Conservation (phyloP, 805 yeast species). For the Suhomyces emberorum region DNA sequence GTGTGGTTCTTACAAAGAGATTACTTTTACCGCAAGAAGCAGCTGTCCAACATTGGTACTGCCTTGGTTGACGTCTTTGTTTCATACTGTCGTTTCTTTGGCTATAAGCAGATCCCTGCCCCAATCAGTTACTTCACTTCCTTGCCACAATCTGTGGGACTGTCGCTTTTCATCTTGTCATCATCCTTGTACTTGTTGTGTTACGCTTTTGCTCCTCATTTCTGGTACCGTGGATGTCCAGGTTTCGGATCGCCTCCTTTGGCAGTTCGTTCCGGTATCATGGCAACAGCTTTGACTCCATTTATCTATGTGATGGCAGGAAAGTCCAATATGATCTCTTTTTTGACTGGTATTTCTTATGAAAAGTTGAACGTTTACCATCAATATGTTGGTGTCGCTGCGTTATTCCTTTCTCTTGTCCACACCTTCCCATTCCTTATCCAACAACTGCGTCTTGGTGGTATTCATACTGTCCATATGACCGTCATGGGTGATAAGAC, state of each 20-base stretch:
- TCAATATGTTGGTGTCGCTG: conserved; percentile 44
- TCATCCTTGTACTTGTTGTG: conserved; percentile 31
- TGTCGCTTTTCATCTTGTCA: conserved; percentile 34
- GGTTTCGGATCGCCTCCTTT: conserved; percentile 62
- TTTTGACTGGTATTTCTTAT: conserved; percentile 51
- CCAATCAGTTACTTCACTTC: conserved; percentile 22
- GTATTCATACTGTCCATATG: conserved; percentile 21
- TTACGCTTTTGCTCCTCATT: conserved; percentile 45
- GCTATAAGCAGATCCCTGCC: conserved; percentile 31
- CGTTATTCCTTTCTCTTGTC: conserved; percentile 42
- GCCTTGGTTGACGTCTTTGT: conserved; percentile 26
- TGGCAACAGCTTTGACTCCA: conserved; percentile 50
- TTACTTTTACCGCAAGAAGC: conserved; percentile 11
- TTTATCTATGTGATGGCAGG: conserved; percentile 50
- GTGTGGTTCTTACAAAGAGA: conserved; percentile 27
- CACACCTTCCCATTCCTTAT: conserved; percentile 50
- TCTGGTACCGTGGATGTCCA: conserved; percentile 48
- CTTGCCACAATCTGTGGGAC: conserved; percentile 37
- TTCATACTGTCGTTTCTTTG: conserved; percentile 33
- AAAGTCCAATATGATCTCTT: conserved; percentile 47
- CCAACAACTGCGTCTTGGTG: conserved; percentile 49
- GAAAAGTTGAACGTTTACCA: conserved; percentile 53
- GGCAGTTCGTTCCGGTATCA: conserved; percentile 50
- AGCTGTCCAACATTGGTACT: conserved; percentile 4
- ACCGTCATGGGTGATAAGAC: conserved; percentile 17